Evolutionary conservation across 768 basidiomycete genomes (phyloP).

Genomic region (Fibroporia radiculosa): DNA sequence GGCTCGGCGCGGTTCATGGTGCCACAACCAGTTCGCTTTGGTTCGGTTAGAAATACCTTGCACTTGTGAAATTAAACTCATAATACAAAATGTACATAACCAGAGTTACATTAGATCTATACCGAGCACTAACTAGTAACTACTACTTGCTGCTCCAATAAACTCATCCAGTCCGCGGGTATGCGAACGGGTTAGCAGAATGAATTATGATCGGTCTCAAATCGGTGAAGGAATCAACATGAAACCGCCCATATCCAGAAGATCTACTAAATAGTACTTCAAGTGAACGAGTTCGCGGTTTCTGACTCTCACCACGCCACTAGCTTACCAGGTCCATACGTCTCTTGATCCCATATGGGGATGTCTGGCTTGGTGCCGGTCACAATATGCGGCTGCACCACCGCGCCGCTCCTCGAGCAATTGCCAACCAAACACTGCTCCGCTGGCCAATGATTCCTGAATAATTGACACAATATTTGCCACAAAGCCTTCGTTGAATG

Average conservation of each 20-base stretch:
- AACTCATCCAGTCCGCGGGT: background rate
- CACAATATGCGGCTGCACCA: conserved; percentile 48
- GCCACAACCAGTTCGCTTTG: no score
- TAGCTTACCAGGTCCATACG: conserved; percentile 48
- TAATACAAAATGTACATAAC: background rate
- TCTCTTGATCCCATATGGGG: conserved; percentile 48
- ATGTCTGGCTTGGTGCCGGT: conserved; percentile 42
- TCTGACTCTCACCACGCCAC: conserved; percentile 4
- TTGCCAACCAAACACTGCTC: conserved; percentile 45
- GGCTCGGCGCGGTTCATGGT: no score
- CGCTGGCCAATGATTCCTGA: conserved; percentile 33
- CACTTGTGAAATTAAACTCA: background rate
- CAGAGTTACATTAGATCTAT: background rate
- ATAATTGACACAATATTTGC: conserved; percentile 37
- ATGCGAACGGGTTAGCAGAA: conserved; percentile 8
- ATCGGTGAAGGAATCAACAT: conserved; percentile 19
- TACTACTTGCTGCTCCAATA: background rate
- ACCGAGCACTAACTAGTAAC: background rate
- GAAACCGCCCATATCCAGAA: conserved; percentile 19
- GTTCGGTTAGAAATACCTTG: no score
- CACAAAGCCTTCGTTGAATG: conserved; percentile 25
- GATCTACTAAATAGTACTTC: conserved; percentile 9
- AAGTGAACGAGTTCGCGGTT: background rate
- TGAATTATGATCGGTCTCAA: conserved; percentile 15
- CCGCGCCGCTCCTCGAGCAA: conserved; percentile 27